These are phyloP conservation scores for Phytophthora ramorum DNA, from an alignment of 352 stramenopile genomes.

Conservation along the genomic window DNA sequence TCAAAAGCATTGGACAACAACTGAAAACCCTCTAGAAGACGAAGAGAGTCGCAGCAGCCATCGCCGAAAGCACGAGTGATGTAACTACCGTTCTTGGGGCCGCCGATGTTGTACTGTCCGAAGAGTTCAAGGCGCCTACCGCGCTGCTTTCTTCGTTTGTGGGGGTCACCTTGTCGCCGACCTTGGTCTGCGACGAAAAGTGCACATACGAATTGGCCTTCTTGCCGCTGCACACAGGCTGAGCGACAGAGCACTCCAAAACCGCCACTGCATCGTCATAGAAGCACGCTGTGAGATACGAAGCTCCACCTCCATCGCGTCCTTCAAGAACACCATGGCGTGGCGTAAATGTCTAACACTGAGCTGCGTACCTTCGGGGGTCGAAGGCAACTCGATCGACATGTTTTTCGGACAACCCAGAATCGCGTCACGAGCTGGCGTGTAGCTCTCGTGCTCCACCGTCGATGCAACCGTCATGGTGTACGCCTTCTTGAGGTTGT, in stretches of 20 bases:
- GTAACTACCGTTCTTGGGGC: neutral
- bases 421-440: conserved; percentile 34
- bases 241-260: conserved; percentile 49
- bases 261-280: conserved; percentile 33
- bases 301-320: conserved; percentile 48
- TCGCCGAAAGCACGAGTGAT: neutral
- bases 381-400: conserved; percentile 32
- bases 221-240: conserved; percentile 63
- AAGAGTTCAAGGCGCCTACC: conserved; percentile 14
- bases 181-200: conserved; percentile 17
- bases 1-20: too few relatives aligned
- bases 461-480: conserved; percentile 45
- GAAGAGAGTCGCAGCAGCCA: neutral
- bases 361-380: conserved; percentile 42
- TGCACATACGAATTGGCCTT: conserved; percentile 65
- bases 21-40: conserved; percentile 9
- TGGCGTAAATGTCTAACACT: too few relatives aligned
- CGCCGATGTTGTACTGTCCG: conserved; percentile 11
- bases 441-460: conserved; percentile 47
- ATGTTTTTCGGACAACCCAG: conserved; percentile 51
- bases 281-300: conserved; percentile 2
- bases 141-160: conserved; percentile 32
- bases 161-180: conserved; percentile 35
- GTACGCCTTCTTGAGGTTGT: conserved; percentile 77
- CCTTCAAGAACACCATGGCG: too few relatives aligned